phyloP scores from a whole-genome alignment of 441 rosid species.

The Adansonia gregorii region DNA sequence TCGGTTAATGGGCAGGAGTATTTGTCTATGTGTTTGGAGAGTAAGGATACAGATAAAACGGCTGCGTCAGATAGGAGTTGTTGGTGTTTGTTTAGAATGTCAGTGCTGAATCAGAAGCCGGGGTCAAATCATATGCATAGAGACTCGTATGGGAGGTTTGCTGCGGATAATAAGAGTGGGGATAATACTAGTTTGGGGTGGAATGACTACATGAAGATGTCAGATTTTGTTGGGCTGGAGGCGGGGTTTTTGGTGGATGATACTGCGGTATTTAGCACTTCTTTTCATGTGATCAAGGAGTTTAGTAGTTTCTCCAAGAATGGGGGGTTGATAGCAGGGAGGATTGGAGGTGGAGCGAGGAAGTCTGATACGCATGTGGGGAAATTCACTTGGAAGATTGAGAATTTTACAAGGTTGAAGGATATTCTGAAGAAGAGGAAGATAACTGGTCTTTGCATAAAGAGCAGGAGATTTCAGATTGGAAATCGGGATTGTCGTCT shows the following conservation, averaged over 20 bases:
- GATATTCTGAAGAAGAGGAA: slow-evolving; percentile 97
- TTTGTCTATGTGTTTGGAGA: slow-evolving; percentile 94
- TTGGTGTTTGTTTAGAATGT: slow-evolving; percentile 98
- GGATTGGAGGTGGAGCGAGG: slow-evolving; percentile 69
- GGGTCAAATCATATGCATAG: slow-evolving; percentile 91
- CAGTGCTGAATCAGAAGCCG: slow-evolving; percentile 83
- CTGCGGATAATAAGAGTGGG: slow-evolving; percentile 94
- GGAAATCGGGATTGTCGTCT: slow-evolving; percentile 99
- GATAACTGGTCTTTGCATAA: slow-evolving; percentile 96
- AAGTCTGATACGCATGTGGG: slow-evolving; percentile 95
- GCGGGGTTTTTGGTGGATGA: slow-evolving; percentile 85
- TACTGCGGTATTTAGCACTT: slow-evolving; percentile 83
- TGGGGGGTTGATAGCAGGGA: slow-evolving; percentile 65
- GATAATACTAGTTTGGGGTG: slow-evolving; percentile 97
- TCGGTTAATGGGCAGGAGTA: slow-evolving; percentile 77
- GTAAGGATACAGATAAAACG: slow-evolving; percentile 55
- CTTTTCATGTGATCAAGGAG: slow-evolving; percentile 97
- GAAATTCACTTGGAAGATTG: slow-evolving; percentile 90
- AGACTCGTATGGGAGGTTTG: slow-evolving; percentile 95
- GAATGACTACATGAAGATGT: slow-evolving; percentile 98
- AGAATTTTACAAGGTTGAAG: slow-evolving; percentile 89
- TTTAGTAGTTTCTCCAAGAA: slow-evolving; percentile 77
- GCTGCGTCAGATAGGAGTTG: slow-evolving; percentile 64
- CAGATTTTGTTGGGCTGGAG: slow-evolving; percentile 73
- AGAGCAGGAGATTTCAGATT: slow-evolving; percentile 97